Evolutionary conservation across 306 rosid species (phyloP).

Genomic region (Myrica gale): DNA sequence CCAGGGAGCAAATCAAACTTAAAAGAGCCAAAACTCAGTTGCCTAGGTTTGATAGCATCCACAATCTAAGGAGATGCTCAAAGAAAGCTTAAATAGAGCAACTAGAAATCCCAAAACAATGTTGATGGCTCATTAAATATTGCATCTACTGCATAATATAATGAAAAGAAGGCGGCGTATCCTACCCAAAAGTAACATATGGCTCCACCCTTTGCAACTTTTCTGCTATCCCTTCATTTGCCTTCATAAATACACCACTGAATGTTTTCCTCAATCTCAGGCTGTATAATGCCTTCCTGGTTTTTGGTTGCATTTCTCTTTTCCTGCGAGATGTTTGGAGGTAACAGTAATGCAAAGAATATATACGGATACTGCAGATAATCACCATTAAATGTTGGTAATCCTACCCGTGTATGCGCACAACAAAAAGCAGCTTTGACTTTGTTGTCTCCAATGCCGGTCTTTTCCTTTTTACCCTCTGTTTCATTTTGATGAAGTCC

Average conservation of each 20-base stretch:
- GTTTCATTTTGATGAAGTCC: conserved; percentile 70
- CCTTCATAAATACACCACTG: conserved; percentile 67
- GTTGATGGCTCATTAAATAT: background rate
- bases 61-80: background rate
- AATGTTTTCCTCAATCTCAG: conserved; percentile 61
- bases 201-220: conserved; percentile 81
- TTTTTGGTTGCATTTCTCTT: conserved; percentile 80
- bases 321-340: conserved; percentile 40
- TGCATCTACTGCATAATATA: background rate
- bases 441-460: conserved; percentile 23
- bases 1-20: background rate
- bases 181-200: conserved; percentile 85
- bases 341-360: conserved; percentile 7
- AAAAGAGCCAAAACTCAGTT: background rate
- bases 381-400: background rate
- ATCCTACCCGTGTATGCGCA: conserved; percentile 75
- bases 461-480: conserved; percentile 64
- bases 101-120: background rate
- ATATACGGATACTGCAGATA: background rate
- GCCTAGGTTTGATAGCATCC: background rate
- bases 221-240: conserved; percentile 50
- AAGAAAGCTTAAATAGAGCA: background rate
- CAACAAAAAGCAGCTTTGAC: conserved; percentile 52
- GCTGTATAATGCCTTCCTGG: conserved; percentile 53
- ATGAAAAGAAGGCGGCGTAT: conserved; percentile 4